Evolutionary conservation across 805 yeast genomes (phyloP), one percentile per base, ranked within the genome.

Genomic region (Pichia eremophila): DNA sequence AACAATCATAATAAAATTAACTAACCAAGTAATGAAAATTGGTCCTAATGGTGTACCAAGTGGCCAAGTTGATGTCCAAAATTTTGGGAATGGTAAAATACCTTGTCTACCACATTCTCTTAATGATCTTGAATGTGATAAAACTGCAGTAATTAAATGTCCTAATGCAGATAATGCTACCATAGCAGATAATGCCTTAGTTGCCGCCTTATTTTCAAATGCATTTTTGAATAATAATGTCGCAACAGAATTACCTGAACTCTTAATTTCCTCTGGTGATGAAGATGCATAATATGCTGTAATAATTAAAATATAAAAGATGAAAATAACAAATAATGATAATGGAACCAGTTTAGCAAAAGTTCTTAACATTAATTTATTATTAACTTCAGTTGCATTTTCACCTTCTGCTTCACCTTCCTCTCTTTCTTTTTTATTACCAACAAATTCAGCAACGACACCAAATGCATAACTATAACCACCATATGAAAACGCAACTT

Each of bases 21-120:
- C 81, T 41, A 81, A 63, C 78, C 86, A 85, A 61, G 86, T 95
- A 63, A 83, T 83, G 56, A 81, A 71, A 46, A 86, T 68, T 45
- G 91, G 95, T 40, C 79, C 76, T 52, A 78, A 65, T 40, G 95
- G 95, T 2, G 93, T 72, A 55, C 75, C 75, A 64, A 84, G 83
- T 5, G 95, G 95, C 59, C 66, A 78, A 39, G 80, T 78, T 44
- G 83, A 68, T 5, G 90, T 87, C 65, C 81, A 84, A 55, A 87
- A 74, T 42, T 69, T 69, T 5, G 89, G 78, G 58, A 82, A 82
- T 46, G 95, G 95, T 52, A 86, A 68, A 40, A 79, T 73, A 50
- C 91, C 91, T 65, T 85, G 93, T 63, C 91, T 78, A 36, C 88
- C 95, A 55, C 86, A 72, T 55, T 83, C 86, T 63, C 85, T 90